Evolutionary conservation across 164 flowering plant species (phyloP), one percentile per base, ranked within the genome.

Genomic region (Vitis amurensis): DNA sequence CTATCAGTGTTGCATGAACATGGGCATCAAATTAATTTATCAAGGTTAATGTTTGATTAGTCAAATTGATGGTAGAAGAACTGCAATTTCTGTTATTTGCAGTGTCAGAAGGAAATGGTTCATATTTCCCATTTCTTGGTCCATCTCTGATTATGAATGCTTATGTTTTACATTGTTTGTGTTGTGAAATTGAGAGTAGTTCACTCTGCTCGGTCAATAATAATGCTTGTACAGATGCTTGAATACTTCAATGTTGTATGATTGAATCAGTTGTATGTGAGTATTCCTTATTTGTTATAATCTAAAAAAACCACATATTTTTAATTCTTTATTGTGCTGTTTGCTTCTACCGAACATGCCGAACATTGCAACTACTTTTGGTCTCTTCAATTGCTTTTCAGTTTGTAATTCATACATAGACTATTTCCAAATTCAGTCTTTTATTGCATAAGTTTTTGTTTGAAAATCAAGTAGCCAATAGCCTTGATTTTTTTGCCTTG

Each of bases 1-100:
- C 53, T 93, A 49, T 81, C 95, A 0, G 84, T 56, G 81, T 29
- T 76, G 89, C 87, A 1, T 86, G 68, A 71, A 63, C 49, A 3
- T 74, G 75, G 88, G 84, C 76, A 1, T 68, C 74, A 0, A 50
- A 58, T 53, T 88, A 80, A 64, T 77, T 65, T 47, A 79, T 93
- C 13, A 80, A 88, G 78, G 70, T 84, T 48, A 70, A 74, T 65
- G 70, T 13, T 55, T 85, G 76, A 76, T 73, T 59, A 65, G 57
- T 31, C n/a, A 49, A 23, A 72, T 51, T 29, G 59, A 44, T 49
- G 23, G 47, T 17, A 47, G 50, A 65, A 30, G 27, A 37, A 15
- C 12, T 10, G 60, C n/a, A 47, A 49, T 15, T 68, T 17, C 47
- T 67, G 51, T 31, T 3, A 50, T 49, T 19, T 50, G 3, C n/a